Evolutionary conservation across 2,329 filamentous ascomycete genomes (phyloP).

Genomic region (Metarhizium sp.): DNA sequence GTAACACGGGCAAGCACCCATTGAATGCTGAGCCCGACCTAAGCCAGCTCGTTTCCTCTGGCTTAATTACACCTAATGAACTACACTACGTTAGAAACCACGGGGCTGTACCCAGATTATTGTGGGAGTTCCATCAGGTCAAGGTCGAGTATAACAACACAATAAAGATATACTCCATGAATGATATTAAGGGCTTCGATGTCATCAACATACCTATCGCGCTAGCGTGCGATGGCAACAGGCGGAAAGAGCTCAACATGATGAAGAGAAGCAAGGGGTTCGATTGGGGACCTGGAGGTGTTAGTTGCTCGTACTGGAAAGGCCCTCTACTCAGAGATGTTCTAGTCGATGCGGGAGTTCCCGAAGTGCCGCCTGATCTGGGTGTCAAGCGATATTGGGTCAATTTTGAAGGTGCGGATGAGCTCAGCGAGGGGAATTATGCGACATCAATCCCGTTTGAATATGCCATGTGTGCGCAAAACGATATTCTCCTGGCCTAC

Average conservation of each 20-base stretch:
- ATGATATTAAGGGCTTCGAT: slow-evolving; percentile 32
- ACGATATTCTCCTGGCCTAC: not conserved
- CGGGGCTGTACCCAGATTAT: slow-evolving; percentile 35
- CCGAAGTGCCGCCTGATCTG: slow-evolving; percentile 5
- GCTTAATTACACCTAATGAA: slow-evolving; percentile 40
- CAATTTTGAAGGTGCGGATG: slow-evolving; percentile 40
- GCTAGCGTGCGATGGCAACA: slow-evolving; percentile 39
- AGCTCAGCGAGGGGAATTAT: slow-evolving; percentile 36
- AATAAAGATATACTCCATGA: slow-evolving; percentile 27
- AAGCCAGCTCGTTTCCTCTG: slow-evolving; percentile 31
- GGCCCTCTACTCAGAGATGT: slow-evolving; percentile 33
- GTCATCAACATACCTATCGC: slow-evolving; percentile 37
- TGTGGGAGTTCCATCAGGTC: slow-evolving; percentile 39
- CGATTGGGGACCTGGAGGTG: slow-evolving; percentile 34
- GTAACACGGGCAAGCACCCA: slow-evolving; percentile 42
- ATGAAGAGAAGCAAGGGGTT: slow-evolving; percentile 38
- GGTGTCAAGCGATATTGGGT: slow-evolving; percentile 23
- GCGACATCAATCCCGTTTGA: slow-evolving; percentile 36
- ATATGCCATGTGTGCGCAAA: slow-evolving; percentile 21
- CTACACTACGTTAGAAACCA: slow-evolving; percentile 45
- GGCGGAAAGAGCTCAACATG: slow-evolving; percentile 43
- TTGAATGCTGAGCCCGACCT: slow-evolving; percentile 39
- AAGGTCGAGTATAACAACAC: slow-evolving; percentile 31
- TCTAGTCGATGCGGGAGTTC: slow-evolving; percentile 32
- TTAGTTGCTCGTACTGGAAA: slow-evolving; percentile 42